These are phyloP conservation scores for Epichloe baconii DNA, from an alignment of 2,329 filamentous ascomycete species.

Conservation along the genomic window DNA sequence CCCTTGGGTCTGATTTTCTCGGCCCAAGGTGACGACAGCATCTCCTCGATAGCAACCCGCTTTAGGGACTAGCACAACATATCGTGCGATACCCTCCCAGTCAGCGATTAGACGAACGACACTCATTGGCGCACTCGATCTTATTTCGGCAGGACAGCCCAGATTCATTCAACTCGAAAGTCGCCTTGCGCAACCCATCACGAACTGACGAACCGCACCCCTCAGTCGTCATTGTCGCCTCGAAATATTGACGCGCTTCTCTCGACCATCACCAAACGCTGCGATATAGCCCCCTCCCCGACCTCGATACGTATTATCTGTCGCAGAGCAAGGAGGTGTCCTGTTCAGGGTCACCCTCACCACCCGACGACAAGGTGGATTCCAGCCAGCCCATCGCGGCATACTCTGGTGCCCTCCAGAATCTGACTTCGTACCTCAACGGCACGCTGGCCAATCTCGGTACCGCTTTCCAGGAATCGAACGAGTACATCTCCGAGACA, in stretches of 20 bases:
- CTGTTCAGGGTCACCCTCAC: constrained; percentile 22
- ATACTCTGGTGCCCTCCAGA: constrained; percentile 51
- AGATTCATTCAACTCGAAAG: neutral
- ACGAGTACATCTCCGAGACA: constrained; percentile 37
- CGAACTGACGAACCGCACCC: neutral
- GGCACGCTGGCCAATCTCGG: constrained; percentile 36
- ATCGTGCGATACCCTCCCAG: neutral
- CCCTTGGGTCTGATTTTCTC: neutral
- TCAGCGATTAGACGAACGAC: neutral
- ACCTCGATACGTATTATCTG: neutral
- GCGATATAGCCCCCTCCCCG: neutral
- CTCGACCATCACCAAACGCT: neutral
- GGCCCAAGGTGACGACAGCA: neutral
- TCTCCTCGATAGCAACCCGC: neutral
- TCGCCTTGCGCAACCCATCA: neutral
- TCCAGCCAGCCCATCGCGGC: constrained; percentile 43
- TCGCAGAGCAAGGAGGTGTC: constrained; percentile 16
- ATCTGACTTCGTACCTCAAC: constrained; percentile 45
- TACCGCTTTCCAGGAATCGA: constrained; percentile 32
- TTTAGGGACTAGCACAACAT: neutral
- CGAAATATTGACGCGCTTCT: neutral
- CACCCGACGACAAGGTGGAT: constrained; percentile 45
- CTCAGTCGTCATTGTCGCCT: neutral
- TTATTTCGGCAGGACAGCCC: neutral
- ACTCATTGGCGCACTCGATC: neutral